A percentile compares a stretch with the other conserved stretches of the same genome.
These are phyloP conservation scores for Tephrocybe sp. DNA, from an alignment of 768 basidiomycete genomes.

Conservation along the genomic window DNA sequence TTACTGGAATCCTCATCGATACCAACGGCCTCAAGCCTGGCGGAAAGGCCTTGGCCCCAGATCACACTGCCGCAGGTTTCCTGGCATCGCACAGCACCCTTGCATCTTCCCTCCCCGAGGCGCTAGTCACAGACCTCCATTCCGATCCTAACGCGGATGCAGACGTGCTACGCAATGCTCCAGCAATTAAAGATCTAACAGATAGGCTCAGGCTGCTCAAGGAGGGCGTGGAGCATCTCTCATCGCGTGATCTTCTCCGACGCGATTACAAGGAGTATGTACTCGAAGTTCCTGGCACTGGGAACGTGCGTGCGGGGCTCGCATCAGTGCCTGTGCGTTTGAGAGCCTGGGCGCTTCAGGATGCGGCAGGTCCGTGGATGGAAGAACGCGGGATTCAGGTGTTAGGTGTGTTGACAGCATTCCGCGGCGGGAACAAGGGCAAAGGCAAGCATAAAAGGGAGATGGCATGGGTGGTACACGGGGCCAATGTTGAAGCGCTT, in stretches of 20 bases:
- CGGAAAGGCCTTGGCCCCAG: slow-evolving; percentile 72
- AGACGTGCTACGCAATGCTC: slow-evolving; percentile 34
- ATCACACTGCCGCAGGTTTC: slow-evolving; percentile 62
- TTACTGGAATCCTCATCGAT: slow-evolving; percentile 84
- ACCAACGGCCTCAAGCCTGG: slow-evolving; percentile 76
- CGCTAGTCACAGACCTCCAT: slow-evolving; percentile 11
- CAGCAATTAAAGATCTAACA: slow-evolving; percentile 50
- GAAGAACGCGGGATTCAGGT: slow-evolving; percentile 59
- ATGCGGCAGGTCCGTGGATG: slow-evolving; percentile 58
- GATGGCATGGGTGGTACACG: slow-evolving; percentile 62
- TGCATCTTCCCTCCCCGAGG: slow-evolving; percentile 25
- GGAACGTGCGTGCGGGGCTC: slow-evolving; percentile 67
- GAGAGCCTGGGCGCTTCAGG: slow-evolving; percentile 49
- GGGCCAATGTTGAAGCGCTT: slow-evolving; percentile 39
- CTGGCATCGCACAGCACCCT: slow-evolving; percentile 61
- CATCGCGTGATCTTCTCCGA: slow-evolving; percentile 75
- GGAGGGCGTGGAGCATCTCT: slow-evolving; percentile 62
- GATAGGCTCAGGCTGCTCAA: slow-evolving; percentile 58
- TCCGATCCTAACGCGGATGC: slow-evolving; percentile 15
- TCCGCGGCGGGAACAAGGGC: slow-evolving; percentile 37
- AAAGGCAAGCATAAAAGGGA: slow-evolving; percentile 66
- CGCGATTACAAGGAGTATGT: slow-evolving; percentile 95
- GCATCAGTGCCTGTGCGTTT: slow-evolving; percentile 80
- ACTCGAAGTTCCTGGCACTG: slow-evolving; percentile 38
- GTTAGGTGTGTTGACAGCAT: slow-evolving; percentile 82